Evolutionary conservation across 1,284 basidiomycete species (phyloP).

Genomic region (Agaricales sp.): DNA sequence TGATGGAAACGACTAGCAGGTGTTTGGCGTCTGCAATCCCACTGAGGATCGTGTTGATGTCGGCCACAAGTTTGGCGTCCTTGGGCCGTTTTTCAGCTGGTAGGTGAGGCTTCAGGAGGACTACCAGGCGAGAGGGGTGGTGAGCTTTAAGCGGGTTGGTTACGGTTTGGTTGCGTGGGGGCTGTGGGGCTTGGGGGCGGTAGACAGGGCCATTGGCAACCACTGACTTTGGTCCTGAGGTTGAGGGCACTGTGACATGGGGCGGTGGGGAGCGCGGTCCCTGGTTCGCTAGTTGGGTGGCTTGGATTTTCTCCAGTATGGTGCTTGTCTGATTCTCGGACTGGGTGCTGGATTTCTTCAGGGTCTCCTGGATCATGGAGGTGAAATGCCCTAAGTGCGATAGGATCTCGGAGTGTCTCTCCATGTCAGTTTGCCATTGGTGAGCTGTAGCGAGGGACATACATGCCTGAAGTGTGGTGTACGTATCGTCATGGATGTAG

Average conservation of each 20-base stretch:
- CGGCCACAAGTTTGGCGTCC: slow-evolving; percentile 6
- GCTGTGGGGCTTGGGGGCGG: background rate
- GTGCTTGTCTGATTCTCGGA: background rate
- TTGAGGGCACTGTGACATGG: background rate
- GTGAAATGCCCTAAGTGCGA: background rate
- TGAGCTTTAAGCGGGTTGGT: slow-evolving; percentile 11
- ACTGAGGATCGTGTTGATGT: slow-evolving; percentile 10
- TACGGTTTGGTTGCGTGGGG: background rate
- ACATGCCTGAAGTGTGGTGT: background rate
- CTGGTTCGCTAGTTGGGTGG: background rate
- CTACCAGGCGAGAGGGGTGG: slow-evolving; percentile 12
- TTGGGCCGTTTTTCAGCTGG: slow-evolving; percentile 9
- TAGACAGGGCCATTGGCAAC: background rate
- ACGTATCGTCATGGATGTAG: background rate
- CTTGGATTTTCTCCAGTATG: background rate
- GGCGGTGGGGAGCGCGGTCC: background rate
- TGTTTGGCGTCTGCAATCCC: slow-evolving; percentile 7
- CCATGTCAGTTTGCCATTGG: background rate
- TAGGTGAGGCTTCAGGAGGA: slow-evolving; percentile 9
- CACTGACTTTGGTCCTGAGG: background rate
- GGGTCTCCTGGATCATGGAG: background rate
- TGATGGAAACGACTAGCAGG: slow-evolving; percentile 13
- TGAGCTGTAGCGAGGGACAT: background rate
- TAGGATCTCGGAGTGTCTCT: background rate
- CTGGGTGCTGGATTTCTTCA: background rate